phyloP scores from a whole-genome alignment of 176 grass and related monocot genomes.

The Alopecurus myosuroides region DNA sequence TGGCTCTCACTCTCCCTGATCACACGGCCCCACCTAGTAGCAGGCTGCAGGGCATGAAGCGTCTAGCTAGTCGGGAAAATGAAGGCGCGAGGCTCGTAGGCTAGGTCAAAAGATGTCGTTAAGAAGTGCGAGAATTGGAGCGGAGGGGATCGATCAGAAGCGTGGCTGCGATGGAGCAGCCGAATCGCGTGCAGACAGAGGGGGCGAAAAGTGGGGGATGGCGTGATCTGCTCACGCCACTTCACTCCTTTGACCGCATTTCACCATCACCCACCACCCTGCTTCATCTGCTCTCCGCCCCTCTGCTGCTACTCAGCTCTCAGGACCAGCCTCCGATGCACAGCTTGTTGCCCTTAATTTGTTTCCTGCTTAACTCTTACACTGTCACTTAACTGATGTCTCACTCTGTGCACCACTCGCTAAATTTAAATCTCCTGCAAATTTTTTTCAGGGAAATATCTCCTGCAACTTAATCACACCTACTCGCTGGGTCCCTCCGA shows the following conservation, averaged over 20 bases:
- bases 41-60: neutral
- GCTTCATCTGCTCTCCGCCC: neutral
- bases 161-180: neutral
- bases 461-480: neutral
- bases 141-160: neutral
- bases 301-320: neutral
- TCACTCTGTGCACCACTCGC: neutral
- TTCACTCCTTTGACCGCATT: conserved; percentile 8
- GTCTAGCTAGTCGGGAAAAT: neutral
- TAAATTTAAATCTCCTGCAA: neutral
- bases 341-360: neutral
- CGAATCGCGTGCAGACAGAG: neutral
- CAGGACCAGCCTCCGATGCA: neutral
- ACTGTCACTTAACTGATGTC: neutral
- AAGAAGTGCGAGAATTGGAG: neutral
- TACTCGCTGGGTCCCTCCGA: no score
- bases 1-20: neutral
- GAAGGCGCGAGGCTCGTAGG: neutral
- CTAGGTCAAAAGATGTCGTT: neutral
- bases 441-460: no score
- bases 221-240: conserved; percentile 19
- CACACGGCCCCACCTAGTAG: neutral
- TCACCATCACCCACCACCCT: neutral
- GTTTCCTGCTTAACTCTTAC: neutral
- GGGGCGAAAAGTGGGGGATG: neutral